Evolutionary conservation across 495 filamentous ascomycete species (phyloP).

Genomic region (Bathelium albidoporum): DNA sequence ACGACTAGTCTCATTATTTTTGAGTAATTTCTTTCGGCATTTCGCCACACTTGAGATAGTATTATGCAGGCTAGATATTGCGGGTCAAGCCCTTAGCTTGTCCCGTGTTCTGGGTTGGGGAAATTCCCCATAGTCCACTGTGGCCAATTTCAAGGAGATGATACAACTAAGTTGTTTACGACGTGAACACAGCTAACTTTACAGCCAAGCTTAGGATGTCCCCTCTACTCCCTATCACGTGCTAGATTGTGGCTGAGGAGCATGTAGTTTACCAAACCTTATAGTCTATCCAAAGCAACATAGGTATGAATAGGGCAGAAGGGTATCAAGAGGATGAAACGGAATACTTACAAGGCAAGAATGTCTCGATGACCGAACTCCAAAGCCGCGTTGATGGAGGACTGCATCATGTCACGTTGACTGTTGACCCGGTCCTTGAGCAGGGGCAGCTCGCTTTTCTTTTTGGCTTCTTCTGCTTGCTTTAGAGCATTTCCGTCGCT

Average conservation of each 20-base stretch:
- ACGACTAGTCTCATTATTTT: not conserved
- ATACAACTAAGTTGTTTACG: not conserved
- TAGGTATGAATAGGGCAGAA: too few species aligned
- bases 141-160: slow-evolving; percentile 12
- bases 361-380: slow-evolving; percentile 54
- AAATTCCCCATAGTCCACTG: not conserved
- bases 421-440: slow-evolving; percentile 41
- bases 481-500: slow-evolving; percentile 48
- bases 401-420: slow-evolving; percentile 49
- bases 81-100: not conserved
- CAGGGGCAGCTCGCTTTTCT: slow-evolving; percentile 38
- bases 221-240: slow-evolving; percentile 15
- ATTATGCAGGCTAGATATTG: not conserved
- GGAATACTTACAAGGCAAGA: slow-evolving; percentile 50
- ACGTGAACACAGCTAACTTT: not conserved
- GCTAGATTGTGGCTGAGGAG: slow-evolving; percentile 8
- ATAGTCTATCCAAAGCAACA: too few species aligned
- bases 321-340: too few species aligned
- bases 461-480: slow-evolving; percentile 44
- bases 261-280: too few species aligned
- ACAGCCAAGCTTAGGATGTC: not conserved
- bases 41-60: not conserved
- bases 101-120: not conserved
- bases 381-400: slow-evolving; percentile 48
- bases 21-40: too few species aligned